Evolutionary conservation across 148 eudicot species (phyloP).

Genomic region (Dianthus caryophyllus): DNA sequence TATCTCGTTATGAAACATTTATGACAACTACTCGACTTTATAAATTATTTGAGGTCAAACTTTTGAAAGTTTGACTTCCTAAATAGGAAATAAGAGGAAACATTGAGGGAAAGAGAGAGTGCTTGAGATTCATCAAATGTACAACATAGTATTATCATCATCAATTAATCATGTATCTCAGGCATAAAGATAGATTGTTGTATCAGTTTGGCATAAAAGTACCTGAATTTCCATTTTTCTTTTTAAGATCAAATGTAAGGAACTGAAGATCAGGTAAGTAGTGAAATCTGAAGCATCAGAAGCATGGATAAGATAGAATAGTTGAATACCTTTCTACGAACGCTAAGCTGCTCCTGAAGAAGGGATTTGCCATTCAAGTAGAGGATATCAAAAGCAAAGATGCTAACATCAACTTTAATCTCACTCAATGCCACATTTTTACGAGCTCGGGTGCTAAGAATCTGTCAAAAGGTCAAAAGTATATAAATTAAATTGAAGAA

Average conservation of each 20-base stretch:
- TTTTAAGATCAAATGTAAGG: too few species aligned
- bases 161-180: background rate
- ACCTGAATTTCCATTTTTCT: too few species aligned
- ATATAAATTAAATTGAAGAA: background rate
- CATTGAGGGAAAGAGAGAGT: too few species aligned
- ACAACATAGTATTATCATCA: background rate
- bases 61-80: too few species aligned
- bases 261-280: background rate
- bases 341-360: conserved; percentile 81
- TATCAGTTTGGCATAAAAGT: too few species aligned
- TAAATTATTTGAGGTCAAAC: too few species aligned
- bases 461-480: conserved; percentile 33
- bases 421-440: conserved; percentile 82
- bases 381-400: conserved; percentile 84
- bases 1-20: too few species aligned
- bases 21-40: too few species aligned
- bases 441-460: conserved; percentile 88
- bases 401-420: conserved; percentile 84
- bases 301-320: conserved; percentile 21
- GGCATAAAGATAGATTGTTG: background rate
- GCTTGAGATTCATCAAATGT: background rate
- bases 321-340: conserved; percentile 82
- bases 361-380: conserved; percentile 78
- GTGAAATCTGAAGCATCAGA: background rate
- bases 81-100: too few species aligned